Conservation (phyloP, 148 eudicot species). For the Beta vulgaris region DNA sequence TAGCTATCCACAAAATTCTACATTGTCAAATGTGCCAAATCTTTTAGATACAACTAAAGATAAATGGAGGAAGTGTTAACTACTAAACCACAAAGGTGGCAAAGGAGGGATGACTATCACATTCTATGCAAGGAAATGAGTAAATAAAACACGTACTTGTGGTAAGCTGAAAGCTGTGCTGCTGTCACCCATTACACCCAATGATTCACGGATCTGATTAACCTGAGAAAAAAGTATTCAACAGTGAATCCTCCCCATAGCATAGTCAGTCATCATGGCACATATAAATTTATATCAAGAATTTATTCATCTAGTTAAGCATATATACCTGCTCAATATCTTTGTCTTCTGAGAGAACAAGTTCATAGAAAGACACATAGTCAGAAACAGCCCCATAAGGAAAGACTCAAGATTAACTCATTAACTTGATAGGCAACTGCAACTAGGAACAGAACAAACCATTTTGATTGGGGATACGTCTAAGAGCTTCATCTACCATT, state of each 20-base stretch:
- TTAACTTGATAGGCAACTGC: not conserved
- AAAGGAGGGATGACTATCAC: not conserved
- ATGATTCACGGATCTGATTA: conserved; percentile 90
- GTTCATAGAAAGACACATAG: conserved; percentile 28
- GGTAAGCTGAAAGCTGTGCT: conserved; percentile 98
- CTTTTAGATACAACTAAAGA: too few relatives aligned
- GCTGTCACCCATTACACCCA: conserved; percentile 92
- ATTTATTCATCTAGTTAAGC: not conserved
- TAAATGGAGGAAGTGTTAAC: too few relatives aligned
- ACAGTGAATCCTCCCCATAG: conserved; percentile 8
- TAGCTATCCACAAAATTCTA: too few relatives aligned
- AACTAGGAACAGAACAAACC: conserved; percentile 47
- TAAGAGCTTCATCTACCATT: conserved; percentile 94
- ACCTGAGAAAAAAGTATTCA: conserved; percentile 45
- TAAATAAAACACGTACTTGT: conserved; percentile 48
- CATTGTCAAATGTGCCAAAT: too few relatives aligned
- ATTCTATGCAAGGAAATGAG: not conserved
- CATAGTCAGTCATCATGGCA: conserved; percentile 3
- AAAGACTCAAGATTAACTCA: not conserved
- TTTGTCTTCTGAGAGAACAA: conserved; percentile 59
- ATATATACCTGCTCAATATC: conserved; percentile 79
- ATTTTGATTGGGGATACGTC: conserved; percentile 64
- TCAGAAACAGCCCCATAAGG: conserved; percentile 22
- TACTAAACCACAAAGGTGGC: not conserved
- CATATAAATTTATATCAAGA: not conserved